A percentile compares a stretch with the other conserved stretches of the same genome.
phyloP scores from a whole-genome alignment of 164 flowering plant species.

The Cinnamomum micranthum region DNA sequence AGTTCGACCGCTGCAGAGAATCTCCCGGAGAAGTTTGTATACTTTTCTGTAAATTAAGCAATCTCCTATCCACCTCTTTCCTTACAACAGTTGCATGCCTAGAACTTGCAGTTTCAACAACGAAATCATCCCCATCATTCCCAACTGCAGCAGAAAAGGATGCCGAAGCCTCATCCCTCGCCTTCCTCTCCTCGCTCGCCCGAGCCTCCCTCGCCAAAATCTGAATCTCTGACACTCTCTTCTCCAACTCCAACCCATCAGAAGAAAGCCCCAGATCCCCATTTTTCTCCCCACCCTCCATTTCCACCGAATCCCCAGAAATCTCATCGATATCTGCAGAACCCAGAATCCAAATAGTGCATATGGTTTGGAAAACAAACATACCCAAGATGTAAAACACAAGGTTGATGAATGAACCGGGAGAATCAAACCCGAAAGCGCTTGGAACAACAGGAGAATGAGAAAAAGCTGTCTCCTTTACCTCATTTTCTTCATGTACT shows the following conservation, averaged over 20 bases:
- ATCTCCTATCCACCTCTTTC: constrained; percentile 51
- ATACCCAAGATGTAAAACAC: constrained; percentile 44
- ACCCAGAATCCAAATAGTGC: constrained; percentile 48
- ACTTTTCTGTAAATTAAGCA: constrained; percentile 46
- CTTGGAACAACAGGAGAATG: background rate
- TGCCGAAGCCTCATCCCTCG: constrained; percentile 8
- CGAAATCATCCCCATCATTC: constrained; percentile 15
- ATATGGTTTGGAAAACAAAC: constrained; percentile 54
- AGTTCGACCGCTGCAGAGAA: constrained; percentile 1
- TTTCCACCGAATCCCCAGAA: background rate
- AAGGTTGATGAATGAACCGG: constrained; percentile 26
- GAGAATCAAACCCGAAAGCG: background rate
- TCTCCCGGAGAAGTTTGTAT: too few relatives aligned
- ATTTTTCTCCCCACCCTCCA: background rate
- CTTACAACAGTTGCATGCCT: constrained; percentile 29
- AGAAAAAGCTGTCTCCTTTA: background rate
- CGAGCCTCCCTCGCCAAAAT: constrained; percentile 74
- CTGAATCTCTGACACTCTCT: constrained; percentile 54
- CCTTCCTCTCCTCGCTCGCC: constrained; percentile 38
- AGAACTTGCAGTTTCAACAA: background rate
- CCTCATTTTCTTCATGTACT: too few relatives aligned
- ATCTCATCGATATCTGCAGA: constrained; percentile 20
- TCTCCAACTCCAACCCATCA: constrained; percentile 38
- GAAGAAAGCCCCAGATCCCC: constrained; percentile 10
- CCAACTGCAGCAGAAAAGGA: constrained; percentile 6